Base-by-base conservation (phyloP, 805 yeast genomes). In the Barnettozyma botsteinii region DNA sequence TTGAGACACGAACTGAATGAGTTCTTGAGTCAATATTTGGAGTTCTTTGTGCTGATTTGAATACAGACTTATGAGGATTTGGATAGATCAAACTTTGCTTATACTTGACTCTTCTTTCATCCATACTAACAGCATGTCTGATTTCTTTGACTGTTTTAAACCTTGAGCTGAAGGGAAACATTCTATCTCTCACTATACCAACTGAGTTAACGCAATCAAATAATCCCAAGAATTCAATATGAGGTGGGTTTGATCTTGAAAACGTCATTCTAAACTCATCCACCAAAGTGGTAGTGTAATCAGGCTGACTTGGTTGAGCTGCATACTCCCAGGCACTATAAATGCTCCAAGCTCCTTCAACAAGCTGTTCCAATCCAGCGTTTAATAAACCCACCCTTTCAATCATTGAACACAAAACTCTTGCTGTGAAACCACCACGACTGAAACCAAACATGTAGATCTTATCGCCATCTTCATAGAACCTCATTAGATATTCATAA, bases 131-230 rank as follows among this genome's bases (percentile, higher is more conserved):
- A 0, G 85, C 85, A 55, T 81, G 86, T 43, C 88, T 63, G 12
- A 79, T 71, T 50, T 79, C 83, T 21, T 68, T 65, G 7, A 79
- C 81, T 38, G 67, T 66, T 12, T 66, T 59, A 31, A 74, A 64
- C 36, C 70, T 62, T 2, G 77, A 70, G 1, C 80, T 67, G 46
- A 65, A 77, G 0, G 85, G 85, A 46, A 79, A 80, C 53, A 75
- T 46, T 29, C 75, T 58, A 50, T 79, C 84, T 31, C 76, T 62
- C 4, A 79, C 41, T 9, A 79, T 49, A 0, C 87, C 87, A 17
- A 79, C 79, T 1, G 85, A 78, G 52, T 77, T 79, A 15, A 80
- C 77, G 0, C 85, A 74, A 58, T 81, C 88, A 71, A 81, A 81
- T 15, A 81, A 56, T 0, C 87, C 87, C 69, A 80, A 72, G 43